Evolutionary conservation across 2,329 filamentous ascomycete species (phyloP), one percentile per base, ranked within the genome.

Genomic region (Aspergillus tamarii): DNA sequence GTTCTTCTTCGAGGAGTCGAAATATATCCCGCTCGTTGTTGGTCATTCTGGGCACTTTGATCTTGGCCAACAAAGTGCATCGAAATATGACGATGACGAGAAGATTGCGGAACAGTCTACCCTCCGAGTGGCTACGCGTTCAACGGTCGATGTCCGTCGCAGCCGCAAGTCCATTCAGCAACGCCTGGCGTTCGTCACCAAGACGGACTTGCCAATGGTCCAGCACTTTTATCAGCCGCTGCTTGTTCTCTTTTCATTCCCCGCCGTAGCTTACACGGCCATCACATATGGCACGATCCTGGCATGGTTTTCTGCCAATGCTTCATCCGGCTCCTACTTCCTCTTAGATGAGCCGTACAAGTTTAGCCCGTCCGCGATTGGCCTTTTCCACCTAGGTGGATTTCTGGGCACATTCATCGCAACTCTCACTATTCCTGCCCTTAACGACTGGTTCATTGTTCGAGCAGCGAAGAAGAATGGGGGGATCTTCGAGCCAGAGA

Each of bases 1-100:
- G 4, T 82, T 84, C 60, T 66, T 75, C 26, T 84, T 80, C 61
- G 81, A 84, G 46, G 83, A 81, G 63, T 78, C 76, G 0, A 78
- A 69, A 52, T 69, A 67, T 30, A 67, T 55, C 62, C 70, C 23
- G 12, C 34, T 36, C 14, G 34, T 36, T 7, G 34, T 36, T 6
- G 34, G 34, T 5, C 34, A 36, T 36, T 9, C 41, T 36, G 19
- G 28, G n/a, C 10, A 19, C 19, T n/a, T 19, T 14, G 16, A 4
- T 26, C 1, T 7, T n/a, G 7, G 5, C 16, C 28, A 4, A n/a
- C 14, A 23, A 7, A 21, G 4, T 16, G 26, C 11, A 41, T 4
- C 10, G 7, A 19, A 36, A 46, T 16, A 14, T 12, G 32, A 58
- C n/a, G 26, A 21, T 45, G 56, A 36, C 16, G 11, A 52, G n/a